These are phyloP conservation scores for Zygnema circumcarinatum DNA, from an alignment of 139 green algal genomes.

Conservation along the genomic window DNA sequence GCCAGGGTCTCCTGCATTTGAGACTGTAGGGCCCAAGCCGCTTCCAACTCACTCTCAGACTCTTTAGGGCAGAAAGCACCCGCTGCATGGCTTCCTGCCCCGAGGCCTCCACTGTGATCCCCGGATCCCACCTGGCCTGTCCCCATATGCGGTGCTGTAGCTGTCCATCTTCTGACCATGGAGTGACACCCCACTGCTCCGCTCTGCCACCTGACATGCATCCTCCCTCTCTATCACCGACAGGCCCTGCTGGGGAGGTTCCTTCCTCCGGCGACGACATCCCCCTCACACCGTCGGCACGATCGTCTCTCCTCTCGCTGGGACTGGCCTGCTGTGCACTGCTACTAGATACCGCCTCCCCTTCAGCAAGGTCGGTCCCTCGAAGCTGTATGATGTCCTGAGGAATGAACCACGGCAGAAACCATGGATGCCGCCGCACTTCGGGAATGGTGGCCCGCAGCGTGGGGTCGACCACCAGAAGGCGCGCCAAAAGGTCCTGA, in stretches of 20 bases:
- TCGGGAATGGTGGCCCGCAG: conserved; percentile 80
- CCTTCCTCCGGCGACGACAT: neutral
- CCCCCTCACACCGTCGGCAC: too few relatives aligned
- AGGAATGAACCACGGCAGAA: conserved; percentile 62
- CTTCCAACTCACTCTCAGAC: conserved; percentile 5
- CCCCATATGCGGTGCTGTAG: conserved; percentile 19
- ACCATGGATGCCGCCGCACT: conserved; percentile 92
- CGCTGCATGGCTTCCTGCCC: neutral
- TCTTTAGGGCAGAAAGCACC: neutral
- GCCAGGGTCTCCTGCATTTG: neutral
- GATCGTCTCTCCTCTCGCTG: too few relatives aligned
- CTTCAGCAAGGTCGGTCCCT: conserved; percentile 10
- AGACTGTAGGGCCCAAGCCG: neutral
- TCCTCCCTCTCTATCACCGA: conserved; percentile 21
- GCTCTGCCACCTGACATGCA: conserved; percentile 18
- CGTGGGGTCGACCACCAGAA: conserved; percentile 81
- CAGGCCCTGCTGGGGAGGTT: neutral
- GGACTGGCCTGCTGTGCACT: too few relatives aligned
- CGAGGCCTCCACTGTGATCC: neutral
- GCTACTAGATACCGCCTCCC: too few relatives aligned
- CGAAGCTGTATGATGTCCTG: conserved; percentile 9
- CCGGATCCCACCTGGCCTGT: conserved; percentile 14
- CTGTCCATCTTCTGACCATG: conserved; percentile 39
- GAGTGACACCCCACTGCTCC: neutral
- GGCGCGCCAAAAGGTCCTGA: conserved; percentile 69